phyloP scores from a whole-genome alignment of 352 stramenopile genomes.

The Pythium sukuiense region DNA sequence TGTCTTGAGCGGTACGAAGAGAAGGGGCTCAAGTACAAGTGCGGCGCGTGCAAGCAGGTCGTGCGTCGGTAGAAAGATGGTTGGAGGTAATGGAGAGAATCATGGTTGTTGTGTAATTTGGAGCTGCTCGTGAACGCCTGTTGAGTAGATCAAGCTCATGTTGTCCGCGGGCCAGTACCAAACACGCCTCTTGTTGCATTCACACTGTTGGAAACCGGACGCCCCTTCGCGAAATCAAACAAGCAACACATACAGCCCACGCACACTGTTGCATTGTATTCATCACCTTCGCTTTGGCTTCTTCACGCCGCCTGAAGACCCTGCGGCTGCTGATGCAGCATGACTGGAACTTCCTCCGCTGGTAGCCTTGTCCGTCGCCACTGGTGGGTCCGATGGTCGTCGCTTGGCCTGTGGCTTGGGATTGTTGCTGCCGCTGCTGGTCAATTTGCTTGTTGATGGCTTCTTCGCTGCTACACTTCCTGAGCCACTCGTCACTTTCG shows the following conservation, averaged over 20 bases:
- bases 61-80: conserved; percentile 30
- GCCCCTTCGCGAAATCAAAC: background rate
- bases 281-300: conserved; percentile 33
- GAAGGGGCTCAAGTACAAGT: conserved; percentile 63
- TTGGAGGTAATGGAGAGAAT: too few relatives aligned
- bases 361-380: conserved; percentile 16
- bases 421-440: conserved; percentile 18
- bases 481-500: conserved; percentile 1
- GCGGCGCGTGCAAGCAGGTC: conserved; percentile 43
- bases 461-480: conserved; percentile 8
- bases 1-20: conserved; percentile 71
- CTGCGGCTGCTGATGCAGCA: background rate
- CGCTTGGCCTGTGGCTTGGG: conserved; percentile 24
- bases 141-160: too few relatives aligned
- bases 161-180: too few relatives aligned
- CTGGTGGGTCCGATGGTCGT: conserved; percentile 6
- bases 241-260: background rate
- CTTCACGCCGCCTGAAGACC: conserved; percentile 19
- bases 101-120: too few relatives aligned
- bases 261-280: background rate
- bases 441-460: conserved; percentile 4
- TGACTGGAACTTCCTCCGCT: background rate
- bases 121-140: too few relatives aligned
- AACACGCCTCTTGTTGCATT: too few relatives aligned
- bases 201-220: too few relatives aligned